A percentile compares a stretch with the other conserved stretches of the same genome.
These are phyloP conservation scores for Hawksworthiomyces lignivorus DNA, from an alignment of 2,329 filamentous ascomycete species.

Conservation along the genomic window DNA sequence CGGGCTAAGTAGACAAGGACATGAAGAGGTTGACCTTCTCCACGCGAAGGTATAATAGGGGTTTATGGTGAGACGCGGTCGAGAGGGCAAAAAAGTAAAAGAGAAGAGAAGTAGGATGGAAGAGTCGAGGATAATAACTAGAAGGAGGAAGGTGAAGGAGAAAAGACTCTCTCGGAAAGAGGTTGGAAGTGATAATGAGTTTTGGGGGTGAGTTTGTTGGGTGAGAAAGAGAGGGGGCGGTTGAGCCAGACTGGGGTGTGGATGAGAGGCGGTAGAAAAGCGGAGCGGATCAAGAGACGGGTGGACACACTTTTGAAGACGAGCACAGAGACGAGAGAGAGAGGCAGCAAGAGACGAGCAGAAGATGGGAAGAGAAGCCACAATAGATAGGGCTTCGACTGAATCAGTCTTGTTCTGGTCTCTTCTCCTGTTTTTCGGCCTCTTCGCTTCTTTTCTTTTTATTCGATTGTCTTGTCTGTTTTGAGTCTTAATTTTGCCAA, in stretches of 20 bases:
- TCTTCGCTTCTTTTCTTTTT: background rate
- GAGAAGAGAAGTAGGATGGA: background rate
- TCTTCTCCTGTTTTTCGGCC: background rate
- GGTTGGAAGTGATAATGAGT: slow-evolving; percentile 4
- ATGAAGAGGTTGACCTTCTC: background rate
- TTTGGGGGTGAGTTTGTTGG: slow-evolving; percentile 6
- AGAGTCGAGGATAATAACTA: no score
- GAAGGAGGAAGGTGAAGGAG: background rate
- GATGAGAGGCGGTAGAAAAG: slow-evolving; percentile 6
- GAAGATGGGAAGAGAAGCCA: background rate
- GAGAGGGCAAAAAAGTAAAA: background rate
- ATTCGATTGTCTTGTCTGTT: background rate
- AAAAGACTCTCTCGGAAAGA: background rate
- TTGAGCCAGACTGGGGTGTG: slow-evolving; percentile 5
- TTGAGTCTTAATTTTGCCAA: background rate
- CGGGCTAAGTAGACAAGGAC: background rate
- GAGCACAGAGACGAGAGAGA: no score
- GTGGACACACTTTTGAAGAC: no score
- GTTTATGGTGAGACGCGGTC: no score
- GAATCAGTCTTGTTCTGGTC: background rate
- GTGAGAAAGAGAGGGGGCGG: slow-evolving; percentile 6
- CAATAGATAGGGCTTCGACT: background rate
- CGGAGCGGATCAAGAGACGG: slow-evolving; percentile 6
- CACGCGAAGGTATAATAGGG: no score
- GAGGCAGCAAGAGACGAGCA: background rate